Conservation (phyloP, 805 yeast genomes). For the Suhomyces sp. region DNA sequence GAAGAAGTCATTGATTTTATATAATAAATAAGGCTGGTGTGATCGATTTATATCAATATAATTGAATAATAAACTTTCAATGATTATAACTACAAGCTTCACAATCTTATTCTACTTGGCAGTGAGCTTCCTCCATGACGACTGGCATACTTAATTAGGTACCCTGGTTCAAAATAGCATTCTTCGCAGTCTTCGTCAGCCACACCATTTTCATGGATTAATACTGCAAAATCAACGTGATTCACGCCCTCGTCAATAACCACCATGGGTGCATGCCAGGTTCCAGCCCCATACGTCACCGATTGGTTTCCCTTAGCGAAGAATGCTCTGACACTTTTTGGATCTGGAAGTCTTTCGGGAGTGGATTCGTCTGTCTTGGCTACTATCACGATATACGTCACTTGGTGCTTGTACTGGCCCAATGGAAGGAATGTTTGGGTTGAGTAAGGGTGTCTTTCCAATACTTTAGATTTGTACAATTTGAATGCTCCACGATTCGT, state of each 20-base stretch:
- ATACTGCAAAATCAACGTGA: constrained; percentile 76
- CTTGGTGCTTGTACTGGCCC: constrained; percentile 55
- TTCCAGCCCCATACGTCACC: constrained; percentile 79
- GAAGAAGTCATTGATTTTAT: constrained; percentile 41
- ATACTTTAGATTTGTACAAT: constrained; percentile 58
- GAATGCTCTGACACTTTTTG: constrained; percentile 62
- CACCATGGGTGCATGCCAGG: constrained; percentile 98
- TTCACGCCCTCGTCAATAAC: constrained; percentile 59
- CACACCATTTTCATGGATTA: constrained; percentile 81
- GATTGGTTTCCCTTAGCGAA: constrained; percentile 80
- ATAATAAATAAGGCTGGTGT: constrained; percentile 12
- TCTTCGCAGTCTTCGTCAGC: constrained; percentile 82
- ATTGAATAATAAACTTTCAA: no score
- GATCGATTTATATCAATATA: no score
- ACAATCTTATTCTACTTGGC: not conserved
- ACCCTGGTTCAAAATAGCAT: constrained; percentile 64
- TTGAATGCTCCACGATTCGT: constrained; percentile 12
- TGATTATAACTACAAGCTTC: not conserved
- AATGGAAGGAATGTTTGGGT: constrained; percentile 92
- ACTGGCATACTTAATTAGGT: constrained; percentile 29
- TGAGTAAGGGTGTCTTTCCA: constrained; percentile 87
- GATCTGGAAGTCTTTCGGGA: constrained; percentile 55
- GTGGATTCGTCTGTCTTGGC: constrained; percentile 52
- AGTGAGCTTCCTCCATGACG: constrained; percentile 6
- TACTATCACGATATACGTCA: constrained; percentile 77